A percentile compares a stretch with the other conserved stretches of the same genome.
phyloP scores from a whole-genome alignment of 768 basidiomycete genomes.

The Amanita polypyramis region DNA sequence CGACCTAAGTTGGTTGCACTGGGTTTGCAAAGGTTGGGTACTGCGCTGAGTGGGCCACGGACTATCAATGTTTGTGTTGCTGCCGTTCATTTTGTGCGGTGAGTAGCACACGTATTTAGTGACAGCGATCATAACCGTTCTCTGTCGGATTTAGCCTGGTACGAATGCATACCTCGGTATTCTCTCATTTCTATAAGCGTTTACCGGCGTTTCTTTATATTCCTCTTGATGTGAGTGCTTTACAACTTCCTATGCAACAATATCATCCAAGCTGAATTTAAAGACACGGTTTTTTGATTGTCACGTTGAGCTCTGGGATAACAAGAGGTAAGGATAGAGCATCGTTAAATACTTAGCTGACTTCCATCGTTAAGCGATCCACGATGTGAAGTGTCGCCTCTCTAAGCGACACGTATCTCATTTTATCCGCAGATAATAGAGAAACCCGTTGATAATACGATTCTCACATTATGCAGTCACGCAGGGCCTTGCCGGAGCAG shows the following conservation, averaged over 20 bases:
- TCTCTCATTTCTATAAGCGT: slow-evolving; percentile 62
- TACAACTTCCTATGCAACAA: background rate
- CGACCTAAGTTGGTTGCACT: no score
- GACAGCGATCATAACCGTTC: no score
- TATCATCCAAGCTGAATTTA: background rate
- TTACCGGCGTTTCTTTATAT: slow-evolving; percentile 62
- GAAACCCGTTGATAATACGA: slow-evolving; percentile 20
- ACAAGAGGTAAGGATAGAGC: slow-evolving; percentile 22
- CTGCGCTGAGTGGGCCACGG: no score
- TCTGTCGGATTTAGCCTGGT: slow-evolving; percentile 35
- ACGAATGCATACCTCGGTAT: slow-evolving; percentile 60
- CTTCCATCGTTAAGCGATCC: no score
- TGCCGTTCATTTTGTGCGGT: no score
- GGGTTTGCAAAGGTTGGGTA: no score
- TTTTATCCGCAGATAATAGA: slow-evolving; percentile 24
- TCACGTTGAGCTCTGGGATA: slow-evolving; percentile 53
- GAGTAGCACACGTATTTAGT: no score
- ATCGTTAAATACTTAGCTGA: no score
- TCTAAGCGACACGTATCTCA: background rate
- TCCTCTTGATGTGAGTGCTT: slow-evolving; percentile 41
- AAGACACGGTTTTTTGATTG: slow-evolving; percentile 64
- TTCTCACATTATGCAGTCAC: slow-evolving; percentile 22
- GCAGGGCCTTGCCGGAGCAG: slow-evolving; percentile 43
- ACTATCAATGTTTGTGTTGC: no score
- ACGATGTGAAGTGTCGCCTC: no score